Evolutionary conservation across 2,329 filamentous ascomycete genomes (phyloP), one percentile per base, ranked within the genome.

Genomic region (Phaeosphaeriaceae sp.): DNA sequence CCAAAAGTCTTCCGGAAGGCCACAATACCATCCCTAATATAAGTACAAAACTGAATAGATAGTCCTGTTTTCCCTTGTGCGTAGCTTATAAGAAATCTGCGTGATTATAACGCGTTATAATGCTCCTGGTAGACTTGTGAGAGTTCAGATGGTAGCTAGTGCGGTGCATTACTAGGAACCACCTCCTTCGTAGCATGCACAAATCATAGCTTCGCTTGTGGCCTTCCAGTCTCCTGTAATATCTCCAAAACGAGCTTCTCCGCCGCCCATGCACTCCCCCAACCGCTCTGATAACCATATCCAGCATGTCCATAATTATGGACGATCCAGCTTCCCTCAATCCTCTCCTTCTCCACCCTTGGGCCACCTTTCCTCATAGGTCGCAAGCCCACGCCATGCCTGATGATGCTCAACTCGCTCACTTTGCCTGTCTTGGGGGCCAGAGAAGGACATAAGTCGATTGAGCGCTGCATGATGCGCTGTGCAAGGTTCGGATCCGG

Each of bases 281-380:
- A 83, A 19, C 71, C 73, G 13, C 76, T 78, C 75, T 83, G 81
- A 70, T 84, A 97, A 11, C 93, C 93, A 84, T 90, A 92, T 1
- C 91, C 91, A 1, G 87, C 88, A 74, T 93, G 90, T 0, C 91
- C 91, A 67, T 93, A 93, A 68, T 92, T 91, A 74, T 94, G 91
- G 53, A 95, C 89, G n/a, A 93, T 85, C 76, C 85, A 85, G 2
- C 86, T 83, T 7, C 86, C 88, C 7, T 58, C 68, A 46, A 92
- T 85, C 62, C 79, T 81, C 74, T 93, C 90, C 71, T 83, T 89
- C 78, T 96, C 92, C 15, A 96, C 81, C 56, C 93, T 84, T 20
- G 91, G 87, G 0, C 93, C 93, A 1, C 85, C 89, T 55, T 87
- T 83, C 51, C 93, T 83, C 72, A 89, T 86, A 5, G 93, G 93